Conservation (phyloP, 441 rosid genomes). For the Adansonia rubrostipa region DNA sequence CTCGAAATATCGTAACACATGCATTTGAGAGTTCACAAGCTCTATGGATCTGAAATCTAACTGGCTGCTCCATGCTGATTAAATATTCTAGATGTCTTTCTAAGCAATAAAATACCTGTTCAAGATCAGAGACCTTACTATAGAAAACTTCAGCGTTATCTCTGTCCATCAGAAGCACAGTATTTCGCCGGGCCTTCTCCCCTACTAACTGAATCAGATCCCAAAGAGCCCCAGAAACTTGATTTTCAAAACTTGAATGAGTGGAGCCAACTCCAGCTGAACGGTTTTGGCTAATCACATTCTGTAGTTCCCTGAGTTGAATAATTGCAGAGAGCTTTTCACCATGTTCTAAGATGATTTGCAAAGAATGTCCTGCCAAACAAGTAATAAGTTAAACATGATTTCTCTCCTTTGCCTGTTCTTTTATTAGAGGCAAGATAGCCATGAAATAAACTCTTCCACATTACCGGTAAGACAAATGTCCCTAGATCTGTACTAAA, state of each 20-base stretch:
- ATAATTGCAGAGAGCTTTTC: constrained; percentile 94
- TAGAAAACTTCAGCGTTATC: constrained; percentile 97
- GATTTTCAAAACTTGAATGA: constrained; percentile 54
- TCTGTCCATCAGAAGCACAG: constrained; percentile 97
- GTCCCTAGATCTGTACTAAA: constrained; percentile 1
- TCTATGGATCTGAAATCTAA: constrained; percentile 67
- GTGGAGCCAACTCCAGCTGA: constrained; percentile 49
- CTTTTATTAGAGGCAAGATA: neutral
- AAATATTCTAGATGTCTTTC: constrained; percentile 71
- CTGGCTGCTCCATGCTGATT: constrained; percentile 64
- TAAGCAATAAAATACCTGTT: constrained; percentile 81
- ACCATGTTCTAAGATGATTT: constrained; percentile 86
- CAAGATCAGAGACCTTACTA: constrained; percentile 95
- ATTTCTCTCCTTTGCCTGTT: neutral
- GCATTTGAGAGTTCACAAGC: constrained; percentile 82
- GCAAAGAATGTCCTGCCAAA: constrained; percentile 78
- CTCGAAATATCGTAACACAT: constrained; percentile 64
- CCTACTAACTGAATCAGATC: constrained; percentile 96
- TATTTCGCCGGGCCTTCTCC: constrained; percentile 82
- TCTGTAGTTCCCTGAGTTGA: constrained; percentile 89
- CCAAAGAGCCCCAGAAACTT: constrained; percentile 84
- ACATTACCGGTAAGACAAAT: neutral
- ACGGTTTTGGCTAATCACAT: constrained; percentile 65
- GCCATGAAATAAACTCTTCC: constrained; percentile 8
- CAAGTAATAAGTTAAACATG: constrained; percentile 26